phyloP scores from a whole-genome alignment of 2,329 filamentous ascomycete species.

The Fonsecaea pedrosoi region DNA sequence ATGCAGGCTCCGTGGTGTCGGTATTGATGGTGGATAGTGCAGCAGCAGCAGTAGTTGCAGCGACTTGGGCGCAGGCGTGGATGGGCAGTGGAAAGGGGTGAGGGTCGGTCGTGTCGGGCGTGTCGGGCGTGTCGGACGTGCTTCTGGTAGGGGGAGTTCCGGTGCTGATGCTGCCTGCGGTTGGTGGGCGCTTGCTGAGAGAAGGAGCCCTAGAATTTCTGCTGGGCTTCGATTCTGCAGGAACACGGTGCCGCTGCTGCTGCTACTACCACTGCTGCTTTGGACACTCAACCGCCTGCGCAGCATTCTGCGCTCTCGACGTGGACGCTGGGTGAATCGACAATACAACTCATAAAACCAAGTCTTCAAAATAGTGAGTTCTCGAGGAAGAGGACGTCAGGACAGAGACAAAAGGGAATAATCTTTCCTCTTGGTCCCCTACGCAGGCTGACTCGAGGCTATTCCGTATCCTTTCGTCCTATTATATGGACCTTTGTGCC shows the following conservation, averaged over 20 bases:
- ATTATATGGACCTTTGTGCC: slow-evolving; percentile 26
- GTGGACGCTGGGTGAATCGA: not conserved
- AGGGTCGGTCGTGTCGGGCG: not conserved
- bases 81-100: slow-evolving; percentile 19
- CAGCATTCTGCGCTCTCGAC: slow-evolving; percentile 17
- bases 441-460: slow-evolving; percentile 18
- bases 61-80: not conserved
- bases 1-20: slow-evolving; percentile 37
- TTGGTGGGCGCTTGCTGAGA: slow-evolving; percentile 18
- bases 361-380: not conserved
- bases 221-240: slow-evolving; percentile 13
- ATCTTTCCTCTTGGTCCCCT: slow-evolving; percentile 6
- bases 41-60: slow-evolving; percentile 7
- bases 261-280: not conserved
- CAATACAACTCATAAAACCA: not conserved
- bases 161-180: slow-evolving; percentile 12
- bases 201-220: slow-evolving; percentile 14
- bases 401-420: slow-evolving; percentile 5
- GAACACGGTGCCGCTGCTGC: slow-evolving; percentile 6
- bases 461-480: slow-evolving; percentile 20
- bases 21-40: slow-evolving; percentile 17
- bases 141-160: not conserved
- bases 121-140: not conserved
- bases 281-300: slow-evolving; percentile 1
- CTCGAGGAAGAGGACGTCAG: not conserved